These are phyloP conservation scores for Penicillium sp. DNA, from an alignment of 2,329 filamentous ascomycete species.

Conservation along the genomic window DNA sequence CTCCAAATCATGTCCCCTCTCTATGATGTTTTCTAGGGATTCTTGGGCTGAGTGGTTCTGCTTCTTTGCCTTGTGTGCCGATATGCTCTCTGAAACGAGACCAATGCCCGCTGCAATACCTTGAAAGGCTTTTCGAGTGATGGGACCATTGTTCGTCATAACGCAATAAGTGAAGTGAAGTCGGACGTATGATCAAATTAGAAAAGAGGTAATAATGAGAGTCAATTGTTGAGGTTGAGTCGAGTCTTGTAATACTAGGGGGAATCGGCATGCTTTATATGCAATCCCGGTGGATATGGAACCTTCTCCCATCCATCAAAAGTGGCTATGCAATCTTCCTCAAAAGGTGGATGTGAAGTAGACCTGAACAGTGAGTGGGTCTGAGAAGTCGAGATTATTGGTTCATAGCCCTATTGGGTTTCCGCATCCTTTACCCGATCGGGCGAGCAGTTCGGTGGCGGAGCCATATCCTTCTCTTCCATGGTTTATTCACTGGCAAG, in stretches of 20 bases:
- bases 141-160: neutral
- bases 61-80: constrained; percentile 20
- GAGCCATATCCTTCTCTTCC: neutral
- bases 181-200: no score
- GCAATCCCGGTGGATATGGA: neutral
- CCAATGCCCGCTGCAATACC: constrained; percentile 28
- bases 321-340: neutral
- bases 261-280: neutral
- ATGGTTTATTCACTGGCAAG: neutral
- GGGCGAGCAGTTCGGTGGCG: neutral
- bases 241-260: neutral
- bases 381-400: neutral
- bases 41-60: neutral
- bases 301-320: neutral
- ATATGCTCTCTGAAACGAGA: constrained; percentile 25
- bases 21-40: neutral
- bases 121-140: constrained; percentile 13
- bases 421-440: neutral
- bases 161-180: neutral
- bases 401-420: neutral
- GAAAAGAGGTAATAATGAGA: no score
- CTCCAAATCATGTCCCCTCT: neutral
- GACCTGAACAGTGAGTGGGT: neutral
- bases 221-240: no score
- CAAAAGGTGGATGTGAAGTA: neutral